Evolutionary conservation across 495 filamentous ascomycete species (phyloP).

Genomic region (Lichenothelia convexa): DNA sequence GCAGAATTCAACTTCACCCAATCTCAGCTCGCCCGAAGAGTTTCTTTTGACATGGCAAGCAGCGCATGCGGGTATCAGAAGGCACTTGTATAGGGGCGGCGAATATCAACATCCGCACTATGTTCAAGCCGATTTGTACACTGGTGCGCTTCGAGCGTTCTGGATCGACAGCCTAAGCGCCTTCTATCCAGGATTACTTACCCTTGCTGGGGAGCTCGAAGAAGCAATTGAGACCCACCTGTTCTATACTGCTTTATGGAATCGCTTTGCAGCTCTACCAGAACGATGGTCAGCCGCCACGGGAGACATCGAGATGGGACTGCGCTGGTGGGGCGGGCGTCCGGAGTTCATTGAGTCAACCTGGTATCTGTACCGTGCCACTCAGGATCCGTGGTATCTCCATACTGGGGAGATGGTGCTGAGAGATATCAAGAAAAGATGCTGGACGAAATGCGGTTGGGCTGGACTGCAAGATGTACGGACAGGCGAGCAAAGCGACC

Average conservation of each 20-base stretch:
- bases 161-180: slow-evolving; percentile 95
- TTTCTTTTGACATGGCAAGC: slow-evolving; percentile 77
- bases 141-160: slow-evolving; percentile 61
- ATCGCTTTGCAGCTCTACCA: slow-evolving; percentile 74
- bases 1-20: slow-evolving; percentile 1
- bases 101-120: slow-evolving; percentile 76
- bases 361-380: slow-evolving; percentile 80
- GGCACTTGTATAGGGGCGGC: slow-evolving; percentile 52
- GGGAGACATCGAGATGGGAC: slow-evolving; percentile 68
- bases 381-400: slow-evolving; percentile 91
- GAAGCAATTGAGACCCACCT: slow-evolving; percentile 81
- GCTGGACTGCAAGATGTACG: slow-evolving; percentile 86
- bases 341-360: slow-evolving; percentile 95
- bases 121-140: slow-evolving; percentile 71
- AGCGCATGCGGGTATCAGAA: slow-evolving; percentile 67
- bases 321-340: slow-evolving; percentile 86
- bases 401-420: slow-evolving; percentile 91
- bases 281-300: slow-evolving; percentile 82
- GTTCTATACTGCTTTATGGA: slow-evolving; percentile 84
- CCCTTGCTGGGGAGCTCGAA: slow-evolving; percentile 69
- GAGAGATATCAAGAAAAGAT: slow-evolving; percentile 71
- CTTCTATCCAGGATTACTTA: slow-evolving; percentile 84
- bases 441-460: slow-evolving; percentile 91
- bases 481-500: slow-evolving; percentile 73
- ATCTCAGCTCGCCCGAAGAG: slow-evolving; percentile 43